Evolutionary conservation across 192 early-diverging fungal genomes (phyloP).

Genomic region (Backusella australiensis): DNA sequence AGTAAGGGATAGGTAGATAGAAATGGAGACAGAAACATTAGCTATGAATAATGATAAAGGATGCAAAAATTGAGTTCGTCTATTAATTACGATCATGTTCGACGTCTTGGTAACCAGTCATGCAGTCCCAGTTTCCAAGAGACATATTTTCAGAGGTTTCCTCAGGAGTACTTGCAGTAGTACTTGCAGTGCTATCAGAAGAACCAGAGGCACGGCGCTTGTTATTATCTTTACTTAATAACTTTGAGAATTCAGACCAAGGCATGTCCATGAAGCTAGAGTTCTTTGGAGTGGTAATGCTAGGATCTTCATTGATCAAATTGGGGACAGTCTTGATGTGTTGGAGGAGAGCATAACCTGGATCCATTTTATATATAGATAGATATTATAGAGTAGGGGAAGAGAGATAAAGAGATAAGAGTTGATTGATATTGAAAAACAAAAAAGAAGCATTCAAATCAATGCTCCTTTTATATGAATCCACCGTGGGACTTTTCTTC

Average conservation of each 20-base stretch:
- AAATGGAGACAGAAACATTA: background rate
- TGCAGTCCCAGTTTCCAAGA: constrained; percentile 26
- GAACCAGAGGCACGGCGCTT: constrained; percentile 5
- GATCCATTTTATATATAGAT: constrained; percentile 32
- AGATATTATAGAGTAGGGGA: background rate
- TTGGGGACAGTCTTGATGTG: constrained; percentile 41
- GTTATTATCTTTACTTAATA: constrained; percentile 23
- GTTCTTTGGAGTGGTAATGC: constrained; percentile 35
- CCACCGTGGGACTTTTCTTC: background rate
- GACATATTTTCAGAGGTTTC: constrained; percentile 11
- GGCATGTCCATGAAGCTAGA: constrained; percentile 40
- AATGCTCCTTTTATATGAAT: constrained; percentile 6
- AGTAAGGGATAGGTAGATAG: background rate
- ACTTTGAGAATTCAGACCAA: constrained; percentile 39
- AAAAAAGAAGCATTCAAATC: background rate
- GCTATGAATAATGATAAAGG: constrained; percentile 1
- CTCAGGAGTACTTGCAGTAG: constrained; percentile 7
- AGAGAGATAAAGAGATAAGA: background rate
- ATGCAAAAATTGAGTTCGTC: background rate
- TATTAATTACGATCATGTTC: background rate
- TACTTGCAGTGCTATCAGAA: constrained; percentile 8
- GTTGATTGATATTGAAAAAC: background rate
- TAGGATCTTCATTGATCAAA: constrained; percentile 39
- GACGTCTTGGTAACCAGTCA: constrained; percentile 30
- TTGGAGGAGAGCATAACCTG: constrained; percentile 34